Base-by-base conservation (phyloP, 306 rosid genomes). In the Glycine soja region DNA sequence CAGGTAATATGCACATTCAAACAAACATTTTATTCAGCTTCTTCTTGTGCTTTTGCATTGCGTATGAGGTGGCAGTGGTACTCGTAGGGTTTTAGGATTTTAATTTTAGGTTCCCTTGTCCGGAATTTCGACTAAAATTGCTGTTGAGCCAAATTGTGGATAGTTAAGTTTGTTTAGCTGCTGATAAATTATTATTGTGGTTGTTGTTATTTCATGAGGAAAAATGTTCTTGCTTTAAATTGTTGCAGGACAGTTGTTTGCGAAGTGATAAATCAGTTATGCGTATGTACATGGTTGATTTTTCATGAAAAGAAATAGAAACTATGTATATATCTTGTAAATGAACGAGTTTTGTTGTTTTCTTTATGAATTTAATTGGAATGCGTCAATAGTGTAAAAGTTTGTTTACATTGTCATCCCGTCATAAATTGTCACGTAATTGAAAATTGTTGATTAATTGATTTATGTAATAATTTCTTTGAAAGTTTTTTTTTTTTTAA, bases 1-100 rank as follows among this genome's bases (percentile, higher is more conserved):
- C 97, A 95, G 99, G 99, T 93, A 68, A 68, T 10, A 32, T 61
- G 34, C 6, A 76, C 7, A 45, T 43, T 40, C 3, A 51, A 32
- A 5, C 69, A 6, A 72, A 56, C 52, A 2, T 40, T 51, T 62
- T 73, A 9, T 36, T 36, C 24, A 36, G 46, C 3, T 76, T 50
- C 70, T 61, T 24, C 30, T 24, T 24, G 30, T 24, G 30, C 30
- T 24, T 24, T 24, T 24, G 30, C 30, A 24, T 24, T 24, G 30
- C 30, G 30, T 24, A 24, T 24, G 30, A 24, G 30, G 30, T 24
- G 30, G 30, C 30, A 24, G 30, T 24, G 30, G 30, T 24, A 24
- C 2, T 24, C 30, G 30, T 24, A 24, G 30, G 30, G 30, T 24
- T 24, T 24, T 24, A 24, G 30, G 30, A 24, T 24, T 24, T 24